A percentile compares a stretch with the other conserved stretches of the same genome.
These are phyloP conservation scores for Penicillium sclerotiorum DNA, from an alignment of 2,329 filamentous ascomycete genomes.

Conservation along the genomic window DNA sequence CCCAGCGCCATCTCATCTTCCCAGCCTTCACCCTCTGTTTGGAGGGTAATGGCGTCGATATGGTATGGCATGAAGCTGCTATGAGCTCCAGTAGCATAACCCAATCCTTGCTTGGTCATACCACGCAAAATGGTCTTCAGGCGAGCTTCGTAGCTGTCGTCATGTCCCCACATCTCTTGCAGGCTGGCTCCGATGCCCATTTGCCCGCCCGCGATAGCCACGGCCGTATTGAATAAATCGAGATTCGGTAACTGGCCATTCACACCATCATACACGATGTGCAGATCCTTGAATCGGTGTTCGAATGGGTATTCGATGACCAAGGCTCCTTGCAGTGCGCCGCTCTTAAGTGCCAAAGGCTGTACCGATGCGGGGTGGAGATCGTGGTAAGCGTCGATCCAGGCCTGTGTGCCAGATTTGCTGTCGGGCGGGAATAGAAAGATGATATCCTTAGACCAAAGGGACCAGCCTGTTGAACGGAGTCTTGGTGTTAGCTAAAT, in stretches of 20 bases:
- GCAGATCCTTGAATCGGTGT: conserved; percentile 80
- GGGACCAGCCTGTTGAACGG: conserved; percentile 70
- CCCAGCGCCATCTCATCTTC: conserved; percentile 98
- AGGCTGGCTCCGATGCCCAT: conserved; percentile 85
- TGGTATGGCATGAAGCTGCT: conserved; percentile 98
- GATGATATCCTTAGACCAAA: conserved; percentile 99
- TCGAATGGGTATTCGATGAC: conserved; percentile 92
- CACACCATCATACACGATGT: conserved; percentile 91
- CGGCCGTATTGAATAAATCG: conserved; percentile 92
- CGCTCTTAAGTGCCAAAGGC: conserved; percentile 83
- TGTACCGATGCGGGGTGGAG: conserved; percentile 73
- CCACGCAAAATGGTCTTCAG: conserved; percentile 87
- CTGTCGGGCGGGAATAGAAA: conserved; percentile 88
- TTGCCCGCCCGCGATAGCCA: conserved; percentile 83
- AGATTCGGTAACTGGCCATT: conserved; percentile 96
- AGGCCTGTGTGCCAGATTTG: conserved; percentile 86
- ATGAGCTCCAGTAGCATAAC: conserved; percentile 86
- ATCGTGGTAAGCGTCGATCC: conserved; percentile 97
- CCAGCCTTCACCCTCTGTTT: conserved; percentile 88
- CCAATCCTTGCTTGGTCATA: conserved; percentile 89
- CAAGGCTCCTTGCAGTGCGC: conserved; percentile 86
- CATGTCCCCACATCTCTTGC: conserved; percentile 80
- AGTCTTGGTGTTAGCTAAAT: conserved; percentile 17
- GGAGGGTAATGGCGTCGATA: conserved; percentile 91
- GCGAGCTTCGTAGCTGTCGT: conserved; percentile 76